A percentile compares a stretch with the other conserved stretches of the same genome.
These are phyloP conservation scores for Biscutella auriculata DNA, from an alignment of 441 rosid species.

Conservation along the genomic window DNA sequence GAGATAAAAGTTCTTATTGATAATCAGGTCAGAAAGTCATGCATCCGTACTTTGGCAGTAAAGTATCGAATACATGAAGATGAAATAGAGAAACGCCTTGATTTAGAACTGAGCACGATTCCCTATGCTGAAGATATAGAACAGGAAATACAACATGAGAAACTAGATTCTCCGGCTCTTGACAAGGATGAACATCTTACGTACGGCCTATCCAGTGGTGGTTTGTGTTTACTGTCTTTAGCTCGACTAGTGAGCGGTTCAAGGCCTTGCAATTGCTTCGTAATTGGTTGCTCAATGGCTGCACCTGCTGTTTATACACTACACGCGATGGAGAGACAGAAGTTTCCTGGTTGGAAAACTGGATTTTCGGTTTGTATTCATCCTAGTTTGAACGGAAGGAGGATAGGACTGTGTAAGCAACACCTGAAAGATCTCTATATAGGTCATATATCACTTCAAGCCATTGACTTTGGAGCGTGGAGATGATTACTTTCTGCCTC, in stretches of 20 bases:
- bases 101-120: constrained; percentile 46
- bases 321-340: constrained; percentile 90
- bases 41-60: constrained; percentile 77
- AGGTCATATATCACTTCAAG: constrained; percentile 76
- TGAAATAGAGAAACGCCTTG: constrained; percentile 61
- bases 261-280: constrained; percentile 71
- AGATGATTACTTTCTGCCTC: constrained; percentile 21
- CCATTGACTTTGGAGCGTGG: constrained; percentile 73
- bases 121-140: constrained; percentile 45
- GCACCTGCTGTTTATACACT: constrained; percentile 70
- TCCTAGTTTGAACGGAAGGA: constrained; percentile 71
- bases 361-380: constrained; percentile 78
- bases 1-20: constrained; percentile 52
- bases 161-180: constrained; percentile 25
- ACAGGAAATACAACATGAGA: constrained; percentile 32
- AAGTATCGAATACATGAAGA: constrained; percentile 65
- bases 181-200: constrained; percentile 49
- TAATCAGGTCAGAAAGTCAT: constrained; percentile 54
- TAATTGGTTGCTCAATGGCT: constrained; percentile 49
- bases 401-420: constrained; percentile 63
- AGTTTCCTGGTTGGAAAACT: constrained; percentile 90
- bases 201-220: constrained; percentile 57
- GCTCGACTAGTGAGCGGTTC: constrained; percentile 63
- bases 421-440: constrained; percentile 59
- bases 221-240: constrained; percentile 57